Base-by-base conservation (phyloP, 805 yeast genomes). In the Pachysolen tannophilus region DNA sequence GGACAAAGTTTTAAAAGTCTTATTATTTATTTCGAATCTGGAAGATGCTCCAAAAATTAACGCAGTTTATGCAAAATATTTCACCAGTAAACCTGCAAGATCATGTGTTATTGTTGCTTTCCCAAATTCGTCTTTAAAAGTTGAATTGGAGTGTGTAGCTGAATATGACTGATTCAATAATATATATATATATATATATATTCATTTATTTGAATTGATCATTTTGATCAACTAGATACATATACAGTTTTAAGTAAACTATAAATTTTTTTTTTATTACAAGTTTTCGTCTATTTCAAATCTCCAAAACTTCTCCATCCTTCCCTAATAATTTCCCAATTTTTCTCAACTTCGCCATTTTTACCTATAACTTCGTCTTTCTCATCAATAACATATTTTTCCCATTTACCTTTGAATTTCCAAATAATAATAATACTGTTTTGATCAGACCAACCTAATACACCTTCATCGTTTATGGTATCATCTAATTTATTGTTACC, bases 401-500 rank as follows among this genome's bases (percentile, higher is more conserved):
- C 97, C 95, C 96, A 85, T 20, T 77, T 76, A 4, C 80, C 78
- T 41, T 75, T 67, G 28, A 61, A 57, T 39, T 72, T 69, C 95
- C 97, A 87, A 3, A 90, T 60, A 1, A 88, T 68, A 1, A 86
- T 68, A 5, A 90, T 58, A 9, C 81, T 66, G 42, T 77, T 85
- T 43, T 83, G 86, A 6, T 78, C 78, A 1, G 79, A 65, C 94
- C 94, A 85, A 1, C 90, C 94, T 18, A 75, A 41, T 1, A 66
- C 63, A 7, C 81, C 83, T 23, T 38, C 41, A 30, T 55, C 60
- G 33, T 50, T 56, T 11, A 52, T 38, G 10, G 40, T 38, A 26
- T 37, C 44, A 25, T 33, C 37, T 20, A 37, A 33, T 28, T 42
- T 41, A 13, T 52, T 52, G 5, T 61, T 57, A n/a, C n/a, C n/a